These are phyloP conservation scores for Trametes sanguinea DNA, from an alignment of 768 basidiomycete genomes.

Conservation along the genomic window DNA sequence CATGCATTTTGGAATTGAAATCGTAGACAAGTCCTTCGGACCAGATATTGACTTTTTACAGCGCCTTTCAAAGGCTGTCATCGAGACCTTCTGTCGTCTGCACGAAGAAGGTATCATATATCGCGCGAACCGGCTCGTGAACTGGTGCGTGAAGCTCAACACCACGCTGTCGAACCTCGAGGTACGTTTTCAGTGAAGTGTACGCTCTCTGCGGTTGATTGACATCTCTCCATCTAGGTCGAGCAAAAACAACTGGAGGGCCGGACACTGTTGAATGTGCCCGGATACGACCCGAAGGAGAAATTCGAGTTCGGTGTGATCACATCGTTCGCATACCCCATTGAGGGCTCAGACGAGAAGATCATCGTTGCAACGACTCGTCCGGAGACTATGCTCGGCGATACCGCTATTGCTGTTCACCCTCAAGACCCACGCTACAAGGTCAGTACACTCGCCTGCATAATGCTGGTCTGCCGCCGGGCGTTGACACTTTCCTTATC, in stretches of 20 bases:
- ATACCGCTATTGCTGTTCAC: slow-evolving; percentile 96
- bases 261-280: slow-evolving; percentile 83
- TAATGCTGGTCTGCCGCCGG: background rate
- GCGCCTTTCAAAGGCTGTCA: slow-evolving; percentile 82
- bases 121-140: slow-evolving; percentile 94
- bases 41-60: slow-evolving; percentile 28
- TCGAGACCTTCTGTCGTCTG: slow-evolving; percentile 87
- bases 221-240: slow-evolving; percentile 50
- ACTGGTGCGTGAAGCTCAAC: slow-evolving; percentile 96
- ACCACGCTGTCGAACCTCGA: slow-evolving; percentile 98
- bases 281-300: slow-evolving; percentile 94
- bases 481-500: background rate
- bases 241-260: slow-evolving; percentile 90
- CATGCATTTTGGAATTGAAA: too few relatives aligned
- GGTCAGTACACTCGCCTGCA: slow-evolving; percentile 35
- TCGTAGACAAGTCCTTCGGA: too few relatives aligned
- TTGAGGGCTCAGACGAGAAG: slow-evolving; percentile 90
- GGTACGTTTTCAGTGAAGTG: slow-evolving; percentile 41
- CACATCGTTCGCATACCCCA: slow-evolving; percentile 92
- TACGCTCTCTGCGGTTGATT: background rate
- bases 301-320: slow-evolving; percentile 97
- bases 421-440: slow-evolving; percentile 90
- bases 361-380: slow-evolving; percentile 96
- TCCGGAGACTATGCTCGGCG: slow-evolving; percentile 98
- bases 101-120: slow-evolving; percentile 93